A percentile compares a stretch with the other conserved stretches of the same genome.
phyloP scores from a whole-genome alignment of 108 stramenopile species.

The Fragilariopsis cylindrus region DNA sequence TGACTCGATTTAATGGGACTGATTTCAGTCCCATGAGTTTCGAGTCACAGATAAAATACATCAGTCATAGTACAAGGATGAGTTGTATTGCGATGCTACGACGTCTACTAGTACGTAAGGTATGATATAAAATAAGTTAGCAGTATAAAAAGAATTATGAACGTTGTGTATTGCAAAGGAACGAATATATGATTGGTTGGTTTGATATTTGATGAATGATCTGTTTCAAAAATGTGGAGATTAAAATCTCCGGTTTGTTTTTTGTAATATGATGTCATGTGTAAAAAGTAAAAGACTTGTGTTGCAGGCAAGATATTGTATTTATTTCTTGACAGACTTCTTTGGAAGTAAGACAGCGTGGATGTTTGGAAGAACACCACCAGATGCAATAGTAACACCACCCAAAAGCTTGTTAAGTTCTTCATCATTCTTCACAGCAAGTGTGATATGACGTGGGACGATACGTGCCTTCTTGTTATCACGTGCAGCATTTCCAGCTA shows the following conservation, averaged over 20 bases:
- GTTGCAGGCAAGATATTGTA: not conserved
- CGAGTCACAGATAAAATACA: no score
- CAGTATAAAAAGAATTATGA: no score
- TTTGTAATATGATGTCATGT: not conserved
- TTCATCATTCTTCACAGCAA: constrained; percentile 95
- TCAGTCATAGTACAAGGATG: no score
- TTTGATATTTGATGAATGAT: not conserved
- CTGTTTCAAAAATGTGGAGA: constrained; percentile 23
- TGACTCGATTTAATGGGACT: no score
- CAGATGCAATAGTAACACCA: constrained; percentile 92
- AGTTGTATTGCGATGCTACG: no score
- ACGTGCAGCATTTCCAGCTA: constrained; percentile 95
- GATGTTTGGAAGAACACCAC: constrained; percentile 98
- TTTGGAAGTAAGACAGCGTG: constrained; percentile 95
- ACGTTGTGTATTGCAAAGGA: no score
- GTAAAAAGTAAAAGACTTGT: not conserved
- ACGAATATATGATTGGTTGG: no score
- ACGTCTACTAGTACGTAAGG: no score
- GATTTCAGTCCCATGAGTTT: no score
- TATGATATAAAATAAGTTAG: no score
- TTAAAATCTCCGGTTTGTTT: constrained; percentile 29
- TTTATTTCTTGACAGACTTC: constrained; percentile 52
- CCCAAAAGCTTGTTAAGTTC: constrained; percentile 95
- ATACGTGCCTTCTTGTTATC: constrained; percentile 97
- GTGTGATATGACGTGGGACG: constrained; percentile 93